Conservation (phyloP, 169 alveolate genomes). For the Cyclospora cayetanensis region DNA sequence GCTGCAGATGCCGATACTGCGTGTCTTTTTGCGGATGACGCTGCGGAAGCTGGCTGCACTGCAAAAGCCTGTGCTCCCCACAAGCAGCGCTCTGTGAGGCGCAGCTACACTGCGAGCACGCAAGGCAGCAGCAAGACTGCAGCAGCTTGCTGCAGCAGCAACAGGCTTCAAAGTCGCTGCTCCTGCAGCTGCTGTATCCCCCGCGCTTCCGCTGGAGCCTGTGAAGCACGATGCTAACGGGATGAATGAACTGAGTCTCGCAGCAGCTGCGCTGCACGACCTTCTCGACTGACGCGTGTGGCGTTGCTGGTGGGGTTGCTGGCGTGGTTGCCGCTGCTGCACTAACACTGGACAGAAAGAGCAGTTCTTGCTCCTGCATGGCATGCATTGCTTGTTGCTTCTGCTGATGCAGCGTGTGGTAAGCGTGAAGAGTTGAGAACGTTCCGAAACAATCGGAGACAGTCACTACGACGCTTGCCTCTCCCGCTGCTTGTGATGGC, state of each 20-base stretch:
- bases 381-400: neutral
- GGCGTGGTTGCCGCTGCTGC: constrained; percentile 21
- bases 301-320: constrained; percentile 17
- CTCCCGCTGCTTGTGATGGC: neutral
- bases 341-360: constrained; percentile 16
- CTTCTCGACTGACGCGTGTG: neutral
- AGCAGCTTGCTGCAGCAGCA: constrained; percentile 36
- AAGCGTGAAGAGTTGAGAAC: neutral
- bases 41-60: constrained; percentile 40
- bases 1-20: neutral
- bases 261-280: constrained; percentile 40
- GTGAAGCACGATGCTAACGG: constrained; percentile 24
- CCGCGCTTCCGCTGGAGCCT: no score
- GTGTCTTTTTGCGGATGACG: constrained; percentile 1
- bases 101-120: constrained; percentile 14
- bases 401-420: constrained; percentile 34
- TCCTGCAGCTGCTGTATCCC: constrained; percentile 50
- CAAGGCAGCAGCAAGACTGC: constrained; percentile 28
- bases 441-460: constrained; percentile 2
- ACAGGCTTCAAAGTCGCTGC: neutral
- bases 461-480: neutral
- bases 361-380: constrained; percentile 45
- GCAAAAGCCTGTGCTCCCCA: constrained; percentile 28
- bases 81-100: neutral
- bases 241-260: constrained; percentile 32